Percentiles rank a stretch among this genome's conserved stretches.
Conservation (phyloP, 371 early-diverging fungal species). For the Circinella umbellata region DNA sequence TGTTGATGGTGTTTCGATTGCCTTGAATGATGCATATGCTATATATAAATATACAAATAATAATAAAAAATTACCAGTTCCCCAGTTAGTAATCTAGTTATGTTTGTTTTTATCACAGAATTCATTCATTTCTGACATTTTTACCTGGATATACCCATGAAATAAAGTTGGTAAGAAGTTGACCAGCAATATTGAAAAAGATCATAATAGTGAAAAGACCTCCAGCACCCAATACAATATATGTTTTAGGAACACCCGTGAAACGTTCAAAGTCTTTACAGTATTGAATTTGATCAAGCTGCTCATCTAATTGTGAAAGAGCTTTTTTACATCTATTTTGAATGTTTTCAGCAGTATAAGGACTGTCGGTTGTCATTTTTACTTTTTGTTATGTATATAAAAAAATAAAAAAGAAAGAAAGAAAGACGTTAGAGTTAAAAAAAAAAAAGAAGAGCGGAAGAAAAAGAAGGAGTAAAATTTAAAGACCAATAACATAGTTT, state of each 20-base stretch:
- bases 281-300: slow-evolving; percentile 59
- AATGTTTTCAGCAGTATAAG: slow-evolving; percentile 15
- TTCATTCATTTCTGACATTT: no score
- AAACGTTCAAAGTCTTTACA: slow-evolving; percentile 68
- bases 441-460: slow-evolving; percentile 8
- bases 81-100: no score
- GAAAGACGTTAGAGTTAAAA: neutral
- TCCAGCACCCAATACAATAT: slow-evolving; percentile 64
- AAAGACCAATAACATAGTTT: neutral
- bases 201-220: slow-evolving; percentile 71
- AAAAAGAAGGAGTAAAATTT: slow-evolving; percentile 9
- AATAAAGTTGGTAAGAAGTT: slow-evolving; percentile 77
- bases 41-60: neutral
- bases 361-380: slow-evolving; percentile 15
- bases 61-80: neutral
- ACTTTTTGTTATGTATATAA: neutral
- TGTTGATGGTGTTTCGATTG: slow-evolving; percentile 82
- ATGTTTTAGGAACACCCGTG: slow-evolving; percentile 24
- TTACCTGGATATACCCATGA: slow-evolving; percentile 88
- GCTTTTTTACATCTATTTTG: slow-evolving; percentile 11
- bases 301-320: slow-evolving; percentile 13
- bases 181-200: slow-evolving; percentile 88
- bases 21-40: slow-evolving; percentile 94
- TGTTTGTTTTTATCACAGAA: no score
- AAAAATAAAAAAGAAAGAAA: neutral